Percentiles rank a stretch among this genome's conserved stretches.
Evolutionary conservation across 371 early-diverging fungal species (phyloP).

Genomic region (Paraphysoderma sedebokerense): DNA sequence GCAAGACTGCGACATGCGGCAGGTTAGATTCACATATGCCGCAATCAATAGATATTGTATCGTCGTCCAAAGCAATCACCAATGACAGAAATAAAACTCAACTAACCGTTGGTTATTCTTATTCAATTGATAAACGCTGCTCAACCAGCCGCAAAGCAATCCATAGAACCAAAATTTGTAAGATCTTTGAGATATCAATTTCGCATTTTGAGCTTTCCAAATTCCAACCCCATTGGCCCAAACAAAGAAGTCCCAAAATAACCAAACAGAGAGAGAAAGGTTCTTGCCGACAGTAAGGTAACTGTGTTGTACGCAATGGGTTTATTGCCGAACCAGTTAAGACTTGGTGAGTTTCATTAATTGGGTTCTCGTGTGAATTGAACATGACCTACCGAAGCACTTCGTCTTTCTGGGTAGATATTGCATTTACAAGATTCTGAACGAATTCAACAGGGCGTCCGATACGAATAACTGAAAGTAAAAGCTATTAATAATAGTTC

Average conservation of each 20-base stretch:
- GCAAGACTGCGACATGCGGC: too few relatives aligned
- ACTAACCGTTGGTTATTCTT: too few relatives aligned
- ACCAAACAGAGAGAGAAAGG: background rate
- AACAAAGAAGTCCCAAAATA: background rate
- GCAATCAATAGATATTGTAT: too few relatives aligned
- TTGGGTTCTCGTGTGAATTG: too few relatives aligned
- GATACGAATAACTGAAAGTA: constrained; percentile 10
- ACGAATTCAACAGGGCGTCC: constrained; percentile 9
- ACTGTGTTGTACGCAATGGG: background rate
- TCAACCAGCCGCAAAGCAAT: background rate
- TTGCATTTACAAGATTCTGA: background rate
- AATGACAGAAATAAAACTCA: too few relatives aligned
- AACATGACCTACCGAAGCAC: background rate
- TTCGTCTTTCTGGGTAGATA: background rate
- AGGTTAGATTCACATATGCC: too few relatives aligned
- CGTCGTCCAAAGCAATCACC: too few relatives aligned
- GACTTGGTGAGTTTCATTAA: too few relatives aligned
- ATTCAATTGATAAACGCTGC: background rate
- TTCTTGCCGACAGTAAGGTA: background rate
- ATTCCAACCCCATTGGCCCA: constrained; percentile 1
- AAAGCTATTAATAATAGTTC: background rate
- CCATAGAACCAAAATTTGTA: background rate
- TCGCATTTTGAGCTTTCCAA: background rate
- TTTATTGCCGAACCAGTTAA: background rate
- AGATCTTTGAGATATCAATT: background rate